phyloP scores from a whole-genome alignment of 192 early-diverging fungal species.

The Coemansia sp. region DNA sequence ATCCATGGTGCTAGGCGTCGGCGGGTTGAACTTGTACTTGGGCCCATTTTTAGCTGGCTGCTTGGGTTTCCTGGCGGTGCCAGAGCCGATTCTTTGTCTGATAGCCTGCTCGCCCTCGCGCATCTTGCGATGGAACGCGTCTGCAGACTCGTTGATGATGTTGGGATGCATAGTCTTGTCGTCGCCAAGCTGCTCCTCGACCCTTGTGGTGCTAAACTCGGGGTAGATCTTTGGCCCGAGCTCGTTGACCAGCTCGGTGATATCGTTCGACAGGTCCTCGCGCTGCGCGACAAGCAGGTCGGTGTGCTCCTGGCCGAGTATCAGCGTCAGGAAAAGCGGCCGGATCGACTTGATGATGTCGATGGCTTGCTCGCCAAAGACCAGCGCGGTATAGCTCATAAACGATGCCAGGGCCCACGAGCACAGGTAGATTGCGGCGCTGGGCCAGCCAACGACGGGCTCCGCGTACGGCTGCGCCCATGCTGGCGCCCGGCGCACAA shows the following conservation, averaged over 20 bases:
- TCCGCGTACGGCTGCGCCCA: constrained; percentile 14
- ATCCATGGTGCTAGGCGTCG: constrained; percentile 52
- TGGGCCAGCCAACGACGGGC: constrained; percentile 15
- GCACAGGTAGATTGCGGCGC: constrained; percentile 31
- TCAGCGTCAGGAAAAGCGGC: constrained; percentile 77
- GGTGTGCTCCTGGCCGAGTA: constrained; percentile 54
- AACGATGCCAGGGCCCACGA: constrained; percentile 53
- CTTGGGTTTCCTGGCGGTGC: background rate
- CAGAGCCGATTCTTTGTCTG: constrained; percentile 29
- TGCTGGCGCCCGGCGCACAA: constrained; percentile 34
- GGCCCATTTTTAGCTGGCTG: constrained; percentile 1
- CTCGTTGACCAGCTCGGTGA: constrained; percentile 81
- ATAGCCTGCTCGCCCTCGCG: constrained; percentile 38
- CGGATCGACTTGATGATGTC: constrained; percentile 78
- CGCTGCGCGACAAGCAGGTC: constrained; percentile 67
- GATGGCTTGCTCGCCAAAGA: constrained; percentile 72
- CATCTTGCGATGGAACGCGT: constrained; percentile 37
- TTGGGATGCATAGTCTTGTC: constrained; percentile 20
- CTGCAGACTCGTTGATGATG: constrained; percentile 31
- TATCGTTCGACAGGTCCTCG: constrained; percentile 67
- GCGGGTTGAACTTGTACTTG: constrained; percentile 49
- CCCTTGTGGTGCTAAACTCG: constrained; percentile 60
- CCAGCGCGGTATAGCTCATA: constrained; percentile 69
- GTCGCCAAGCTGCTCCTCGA: constrained; percentile 23
- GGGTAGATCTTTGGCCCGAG: constrained; percentile 76